These are phyloP conservation scores for Mucor saturninus DNA, from an alignment of 371 early-diverging fungal species.

Conservation along the genomic window DNA sequence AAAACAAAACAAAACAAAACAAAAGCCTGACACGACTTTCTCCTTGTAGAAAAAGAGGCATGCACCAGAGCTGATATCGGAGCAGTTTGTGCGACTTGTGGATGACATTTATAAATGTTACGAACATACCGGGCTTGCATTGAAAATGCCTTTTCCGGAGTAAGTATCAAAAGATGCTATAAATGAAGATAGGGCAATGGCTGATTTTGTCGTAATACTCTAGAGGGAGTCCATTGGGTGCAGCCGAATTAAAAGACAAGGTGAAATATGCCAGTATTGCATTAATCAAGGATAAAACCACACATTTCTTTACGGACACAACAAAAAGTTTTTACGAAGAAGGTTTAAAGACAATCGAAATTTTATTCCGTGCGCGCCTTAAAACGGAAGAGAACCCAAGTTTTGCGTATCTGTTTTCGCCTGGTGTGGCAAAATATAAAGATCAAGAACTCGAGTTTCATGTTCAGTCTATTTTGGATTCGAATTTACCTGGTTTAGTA, in stretches of 20 bases:
- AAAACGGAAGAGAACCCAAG: background rate
- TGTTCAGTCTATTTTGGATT: conserved; percentile 17
- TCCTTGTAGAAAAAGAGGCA: conserved; percentile 18
- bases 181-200: background rate
- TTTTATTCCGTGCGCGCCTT: background rate
- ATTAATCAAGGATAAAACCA: conserved; percentile 14
- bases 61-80: conserved; percentile 4
- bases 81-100: conserved; percentile 8
- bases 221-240: conserved; percentile 17
- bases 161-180: background rate
- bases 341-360: background rate
- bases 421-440: conserved; percentile 9
- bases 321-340: conserved; percentile 2
- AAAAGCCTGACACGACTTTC: background rate
- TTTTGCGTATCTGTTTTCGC: conserved; percentile 16
- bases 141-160: conserved; percentile 20
- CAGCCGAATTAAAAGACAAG: conserved; percentile 14
- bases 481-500: background rate
- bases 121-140: conserved; percentile 11
- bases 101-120: conserved; percentile 17
- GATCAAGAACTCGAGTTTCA: conserved; percentile 9
- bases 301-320: conserved; percentile 9
- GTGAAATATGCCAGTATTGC: conserved; percentile 13
- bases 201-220: background rate
- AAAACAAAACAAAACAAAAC: background rate